Evolutionary conservation across 805 yeast species (phyloP), one percentile per base, ranked within the genome.

Genomic region (Sugiyamaella boreocaroliniensis): DNA sequence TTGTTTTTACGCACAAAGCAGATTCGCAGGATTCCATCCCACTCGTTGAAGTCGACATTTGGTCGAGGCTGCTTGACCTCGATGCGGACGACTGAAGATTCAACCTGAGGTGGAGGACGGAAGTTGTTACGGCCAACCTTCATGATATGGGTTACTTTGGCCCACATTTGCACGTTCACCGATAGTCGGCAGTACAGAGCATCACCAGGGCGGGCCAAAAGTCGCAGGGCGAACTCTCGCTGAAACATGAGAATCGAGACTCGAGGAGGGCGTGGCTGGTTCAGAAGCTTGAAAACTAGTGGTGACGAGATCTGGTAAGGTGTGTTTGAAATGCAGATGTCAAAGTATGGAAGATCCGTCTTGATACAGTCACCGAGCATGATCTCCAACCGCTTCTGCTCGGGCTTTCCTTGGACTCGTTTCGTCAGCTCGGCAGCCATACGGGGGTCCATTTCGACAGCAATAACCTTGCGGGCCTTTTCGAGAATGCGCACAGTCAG

Each of bases 131-230:
- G 86, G 20, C 98, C 98, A 29, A 93, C 99, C 70, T 93, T 93
- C 99, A 93, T 93, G 50, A 93, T 87, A 68, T 93, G 99, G 7
- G 95, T 89, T 14, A 93, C 97, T 59, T 88, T 88, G n/a, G 97
- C 97, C 97, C 98, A 93, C 98, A 93, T 92, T 66, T 93, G 99
- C 1, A 93, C 98, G 65, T 93, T 93, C 29, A 96, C 98, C 32
- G 96, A 85, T 51, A 93, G 76, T 64, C 99, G 80, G 70, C 97
- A 89, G 73, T 92, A 93, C 41, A 93, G 74, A 0, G 88, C 70
- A 62, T 93, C 98, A n/a, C 99, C 99, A 0, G 99, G 98, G 61
- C 95, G 80, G 1, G 99, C 99, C 50, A 93, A 75, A 51, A 93
- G 74, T 64, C 97, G 83, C 71, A 93, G 69, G 1, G 99, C 99